phyloP scores from a whole-genome alignment of 257 asterid genomes.

The Handroanthus guayacan region DNA sequence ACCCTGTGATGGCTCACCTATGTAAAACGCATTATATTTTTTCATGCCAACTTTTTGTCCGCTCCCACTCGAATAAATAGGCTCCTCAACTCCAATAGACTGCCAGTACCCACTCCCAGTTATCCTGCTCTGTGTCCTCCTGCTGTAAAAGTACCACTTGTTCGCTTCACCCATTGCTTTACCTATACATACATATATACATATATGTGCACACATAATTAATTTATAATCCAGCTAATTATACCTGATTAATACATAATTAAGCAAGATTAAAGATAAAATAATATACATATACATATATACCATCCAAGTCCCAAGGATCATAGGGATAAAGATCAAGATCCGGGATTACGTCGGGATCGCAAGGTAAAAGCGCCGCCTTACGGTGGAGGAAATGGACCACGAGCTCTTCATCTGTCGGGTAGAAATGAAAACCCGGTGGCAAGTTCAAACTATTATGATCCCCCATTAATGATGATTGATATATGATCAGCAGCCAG shows the following conservation, averaged over 20 bases:
- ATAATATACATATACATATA: too few species aligned
- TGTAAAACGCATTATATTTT: constrained; percentile 64
- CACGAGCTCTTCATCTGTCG: constrained; percentile 91
- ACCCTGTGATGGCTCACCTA: constrained; percentile 69
- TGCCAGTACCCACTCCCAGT: constrained; percentile 87
- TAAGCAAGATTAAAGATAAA: too few species aligned
- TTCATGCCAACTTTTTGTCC: constrained; percentile 70
- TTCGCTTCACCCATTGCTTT: constrained; percentile 95
- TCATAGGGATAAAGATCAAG: constrained; percentile 90
- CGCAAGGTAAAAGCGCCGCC: constrained; percentile 80
- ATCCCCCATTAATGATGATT: constrained; percentile 56
- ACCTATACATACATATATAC: constrained; percentile 45
- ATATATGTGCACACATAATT: neutral
- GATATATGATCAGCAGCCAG: neutral
- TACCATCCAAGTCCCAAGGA: constrained; percentile 97
- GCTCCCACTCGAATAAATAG: constrained; percentile 51
- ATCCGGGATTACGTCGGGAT: constrained; percentile 95
- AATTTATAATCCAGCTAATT: neutral
- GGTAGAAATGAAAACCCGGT: constrained; percentile 91
- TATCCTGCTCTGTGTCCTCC: constrained; percentile 74
- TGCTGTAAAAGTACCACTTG: constrained; percentile 89
- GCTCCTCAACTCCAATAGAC: constrained; percentile 70
- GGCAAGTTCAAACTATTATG: constrained; percentile 68
- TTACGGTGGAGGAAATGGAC: constrained; percentile 97
- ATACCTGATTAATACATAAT: too few species aligned